A percentile compares a stretch with the other conserved stretches of the same genome.
Evolutionary conservation across 495 filamentous ascomycete species (phyloP).

Genomic region (Staphylotrichum tortipilum): DNA sequence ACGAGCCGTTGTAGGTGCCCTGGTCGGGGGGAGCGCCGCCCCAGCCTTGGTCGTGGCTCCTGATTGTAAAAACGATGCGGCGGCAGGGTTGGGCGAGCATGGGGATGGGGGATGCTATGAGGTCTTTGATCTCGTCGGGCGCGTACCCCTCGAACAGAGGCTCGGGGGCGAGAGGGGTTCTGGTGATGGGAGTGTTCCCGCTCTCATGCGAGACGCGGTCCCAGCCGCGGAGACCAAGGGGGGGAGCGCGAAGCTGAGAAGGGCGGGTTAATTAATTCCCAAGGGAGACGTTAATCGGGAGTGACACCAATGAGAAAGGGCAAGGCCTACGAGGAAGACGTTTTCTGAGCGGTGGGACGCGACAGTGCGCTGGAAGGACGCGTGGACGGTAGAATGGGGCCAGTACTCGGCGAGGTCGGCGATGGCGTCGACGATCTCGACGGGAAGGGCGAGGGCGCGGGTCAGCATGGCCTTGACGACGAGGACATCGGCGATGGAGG

Average conservation of each 20-base stretch:
- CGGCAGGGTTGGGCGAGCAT: slow-evolving; percentile 38
- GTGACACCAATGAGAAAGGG: neutral
- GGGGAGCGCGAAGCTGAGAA: slow-evolving; percentile 33
- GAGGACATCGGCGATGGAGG: slow-evolving; percentile 36
- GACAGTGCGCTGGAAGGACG: slow-evolving; percentile 15
- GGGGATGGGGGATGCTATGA: slow-evolving; percentile 22
- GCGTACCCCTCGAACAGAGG: too few species aligned
- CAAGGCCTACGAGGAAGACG: slow-evolving; percentile 28
- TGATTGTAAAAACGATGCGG: slow-evolving; percentile 57
- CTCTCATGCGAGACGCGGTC: neutral
- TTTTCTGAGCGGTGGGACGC: slow-evolving; percentile 26
- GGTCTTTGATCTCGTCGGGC: slow-evolving; percentile 21
- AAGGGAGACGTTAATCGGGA: neutral
- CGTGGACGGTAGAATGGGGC: slow-evolving; percentile 40
- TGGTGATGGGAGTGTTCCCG: neutral
- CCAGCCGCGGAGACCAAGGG: slow-evolving; percentile 32
- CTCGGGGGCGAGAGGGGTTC: neutral
- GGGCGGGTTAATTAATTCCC: neutral
- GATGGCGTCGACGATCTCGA: slow-evolving; percentile 59
- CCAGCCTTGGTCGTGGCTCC: slow-evolving; percentile 61
- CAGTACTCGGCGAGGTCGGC: slow-evolving; percentile 66
- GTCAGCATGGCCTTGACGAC: slow-evolving; percentile 37
- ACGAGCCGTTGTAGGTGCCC: slow-evolving; percentile 48
- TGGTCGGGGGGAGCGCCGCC: slow-evolving; percentile 26
- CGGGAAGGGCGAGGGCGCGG: slow-evolving; percentile 39